These are phyloP conservation scores for Gamsiella multidivaricata DNA, from an alignment of 192 early-diverging fungal species.

Conservation along the genomic window DNA sequence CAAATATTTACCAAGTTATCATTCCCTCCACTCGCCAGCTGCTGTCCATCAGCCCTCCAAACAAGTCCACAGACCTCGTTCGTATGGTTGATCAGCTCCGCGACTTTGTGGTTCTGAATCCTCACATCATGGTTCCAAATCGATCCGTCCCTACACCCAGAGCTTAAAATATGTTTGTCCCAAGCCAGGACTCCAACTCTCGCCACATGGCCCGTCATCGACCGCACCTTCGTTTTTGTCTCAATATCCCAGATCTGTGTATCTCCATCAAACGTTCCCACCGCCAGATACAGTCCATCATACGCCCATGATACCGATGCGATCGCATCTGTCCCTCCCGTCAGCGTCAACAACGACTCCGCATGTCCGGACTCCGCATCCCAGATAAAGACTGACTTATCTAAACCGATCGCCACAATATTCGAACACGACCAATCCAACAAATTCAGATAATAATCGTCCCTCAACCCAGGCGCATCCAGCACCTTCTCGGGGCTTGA, in stretches of 20 bases:
- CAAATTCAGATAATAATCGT: conserved; percentile 97
- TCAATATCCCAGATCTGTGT: conserved; percentile 94
- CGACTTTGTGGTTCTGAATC: conserved; percentile 82
- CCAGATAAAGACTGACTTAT: conserved; percentile 91
- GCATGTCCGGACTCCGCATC: conserved; percentile 80
- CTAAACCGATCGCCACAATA: conserved; percentile 87
- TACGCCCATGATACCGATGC: conserved; percentile 83
- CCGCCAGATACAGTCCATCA: conserved; percentile 71
- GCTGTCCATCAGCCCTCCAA: conserved; percentile 82
- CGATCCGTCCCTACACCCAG: conserved; percentile 88
- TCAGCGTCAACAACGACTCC: conserved; percentile 30
- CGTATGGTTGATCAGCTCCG: conserved; percentile 77
- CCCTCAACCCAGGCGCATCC: conserved; percentile 88
- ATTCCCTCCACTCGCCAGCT: conserved; percentile 95
- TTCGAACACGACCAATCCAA: conserved; percentile 92
- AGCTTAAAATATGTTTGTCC: conserved; percentile 84
- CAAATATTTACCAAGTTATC: conserved; percentile 93
- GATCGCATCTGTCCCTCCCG: conserved; percentile 62
- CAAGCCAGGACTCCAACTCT: conserved; percentile 90
- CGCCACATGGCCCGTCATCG: conserved; percentile 83
- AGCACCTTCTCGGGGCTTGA: conserved; percentile 84
- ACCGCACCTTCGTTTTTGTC: conserved; percentile 75
- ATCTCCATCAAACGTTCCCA: conserved; percentile 84
- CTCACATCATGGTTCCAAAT: conserved; percentile 97
- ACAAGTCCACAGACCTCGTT: conserved; percentile 88